A percentile compares a stretch with the other conserved stretches of the same genome.
Evolutionary conservation across 768 basidiomycete species (phyloP).

Genomic region (Russula virescens): DNA sequence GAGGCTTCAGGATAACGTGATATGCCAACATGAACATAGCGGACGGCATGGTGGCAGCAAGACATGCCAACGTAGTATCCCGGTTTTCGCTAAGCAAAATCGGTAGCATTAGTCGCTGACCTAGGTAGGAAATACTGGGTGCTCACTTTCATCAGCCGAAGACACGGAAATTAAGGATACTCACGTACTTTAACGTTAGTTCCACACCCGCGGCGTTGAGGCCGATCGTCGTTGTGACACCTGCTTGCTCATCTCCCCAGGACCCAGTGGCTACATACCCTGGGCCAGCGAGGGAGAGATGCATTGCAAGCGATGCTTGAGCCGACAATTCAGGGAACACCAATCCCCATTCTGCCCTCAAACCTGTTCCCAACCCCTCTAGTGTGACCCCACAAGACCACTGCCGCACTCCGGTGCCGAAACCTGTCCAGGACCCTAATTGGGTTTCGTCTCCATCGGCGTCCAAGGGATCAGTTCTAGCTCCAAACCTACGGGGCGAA

Average conservation of each 20-base stretch:
- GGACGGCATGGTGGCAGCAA: slow-evolving; percentile 51
- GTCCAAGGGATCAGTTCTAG: slow-evolving; percentile 9
- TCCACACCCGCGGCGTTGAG: slow-evolving; percentile 44
- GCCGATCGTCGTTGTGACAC: slow-evolving; percentile 42
- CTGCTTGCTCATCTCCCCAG: slow-evolving; percentile 44
- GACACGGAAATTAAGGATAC: slow-evolving; percentile 19
- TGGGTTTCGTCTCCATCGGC: slow-evolving; percentile 12
- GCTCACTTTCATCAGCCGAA: slow-evolving; percentile 21
- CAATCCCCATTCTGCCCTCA: slow-evolving; percentile 48
- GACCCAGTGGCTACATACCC: slow-evolving; percentile 40
- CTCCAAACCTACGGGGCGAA: slow-evolving; percentile 12
- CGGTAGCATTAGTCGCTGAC: slow-evolving; percentile 53
- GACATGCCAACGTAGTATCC: slow-evolving; percentile 44
- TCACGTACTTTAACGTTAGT: slow-evolving; percentile 51
- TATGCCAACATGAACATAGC: slow-evolving; percentile 47
- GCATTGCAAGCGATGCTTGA: slow-evolving; percentile 44
- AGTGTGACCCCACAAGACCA: slow-evolving; percentile 48
- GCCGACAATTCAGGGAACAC: slow-evolving; percentile 51
- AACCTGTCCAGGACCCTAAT: slow-evolving; percentile 47
- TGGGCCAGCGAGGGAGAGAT: slow-evolving; percentile 43
- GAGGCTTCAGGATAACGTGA: slow-evolving; percentile 52
- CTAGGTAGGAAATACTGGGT: slow-evolving; percentile 51
- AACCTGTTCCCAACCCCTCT: slow-evolving; percentile 40
- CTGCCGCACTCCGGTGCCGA: slow-evolving; percentile 41
- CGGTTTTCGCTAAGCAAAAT: slow-evolving; percentile 49